Evolutionary conservation across 768 basidiomycete species (phyloP).

Genomic region (Leccinum subgranulosum): DNA sequence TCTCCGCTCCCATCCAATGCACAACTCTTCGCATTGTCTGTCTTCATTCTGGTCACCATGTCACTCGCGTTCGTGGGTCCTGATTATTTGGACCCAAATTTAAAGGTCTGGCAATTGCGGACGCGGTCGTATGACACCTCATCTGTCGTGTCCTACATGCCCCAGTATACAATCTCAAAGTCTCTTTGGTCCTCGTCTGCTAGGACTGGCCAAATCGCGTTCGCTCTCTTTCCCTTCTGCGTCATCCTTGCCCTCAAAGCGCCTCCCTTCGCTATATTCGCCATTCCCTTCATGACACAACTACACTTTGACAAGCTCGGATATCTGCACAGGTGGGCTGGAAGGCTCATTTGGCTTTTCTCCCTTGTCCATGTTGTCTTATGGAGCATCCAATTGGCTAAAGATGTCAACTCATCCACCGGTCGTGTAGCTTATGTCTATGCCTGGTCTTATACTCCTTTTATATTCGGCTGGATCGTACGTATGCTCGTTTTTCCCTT

Average conservation of each 20-base stretch:
- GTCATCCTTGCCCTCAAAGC: slow-evolving; percentile 69
- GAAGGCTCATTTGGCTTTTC: slow-evolving; percentile 65
- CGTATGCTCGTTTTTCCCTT: slow-evolving; percentile 19
- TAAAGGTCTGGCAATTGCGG: slow-evolving; percentile 43
- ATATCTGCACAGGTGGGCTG: slow-evolving; percentile 69
- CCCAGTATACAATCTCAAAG: slow-evolving; percentile 61
- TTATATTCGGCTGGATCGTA: slow-evolving; percentile 61
- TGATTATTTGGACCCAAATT: slow-evolving; percentile 60
- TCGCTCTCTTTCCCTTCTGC: slow-evolving; percentile 68
- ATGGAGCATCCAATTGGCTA: slow-evolving; percentile 66
- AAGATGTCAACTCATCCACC: slow-evolving; percentile 44
- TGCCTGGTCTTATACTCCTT: slow-evolving; percentile 58
- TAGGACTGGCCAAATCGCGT: slow-evolving; percentile 66
- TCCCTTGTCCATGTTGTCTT: slow-evolving; percentile 56
- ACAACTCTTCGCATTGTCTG: slow-evolving; percentile 49
- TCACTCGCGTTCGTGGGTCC: slow-evolving; percentile 56
- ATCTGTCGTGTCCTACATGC: slow-evolving; percentile 37
- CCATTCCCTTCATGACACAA: slow-evolving; percentile 57
- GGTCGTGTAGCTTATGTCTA: slow-evolving; percentile 44
- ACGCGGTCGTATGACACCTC: slow-evolving; percentile 28
- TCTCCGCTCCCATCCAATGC: slow-evolving; percentile 58
- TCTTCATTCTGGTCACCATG: slow-evolving; percentile 43
- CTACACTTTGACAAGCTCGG: slow-evolving; percentile 76
- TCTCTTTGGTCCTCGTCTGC: slow-evolving; percentile 71
- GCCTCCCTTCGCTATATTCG: slow-evolving; percentile 69